Evolutionary conservation across 2,329 filamentous ascomycete genomes (phyloP).

Genomic region (Paecilomyces niveus): DNA sequence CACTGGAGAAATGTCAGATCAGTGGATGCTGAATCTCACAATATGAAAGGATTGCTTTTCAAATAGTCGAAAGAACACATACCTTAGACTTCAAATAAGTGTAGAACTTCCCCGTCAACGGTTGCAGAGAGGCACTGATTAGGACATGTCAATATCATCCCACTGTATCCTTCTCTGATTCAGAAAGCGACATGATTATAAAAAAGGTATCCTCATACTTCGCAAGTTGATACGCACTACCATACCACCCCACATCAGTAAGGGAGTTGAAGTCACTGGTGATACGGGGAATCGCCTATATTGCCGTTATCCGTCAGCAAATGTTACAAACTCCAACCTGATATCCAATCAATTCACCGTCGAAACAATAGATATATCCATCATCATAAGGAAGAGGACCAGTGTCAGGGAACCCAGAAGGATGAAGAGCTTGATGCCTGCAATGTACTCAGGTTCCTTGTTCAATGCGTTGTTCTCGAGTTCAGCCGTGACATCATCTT

Average conservation of each 20-base stretch:
- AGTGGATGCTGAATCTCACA: background rate
- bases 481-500: constrained; percentile 1
- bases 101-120: constrained; percentile 48
- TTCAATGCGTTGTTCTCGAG: constrained; percentile 1
- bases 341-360: constrained; percentile 29
- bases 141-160: constrained; percentile 8
- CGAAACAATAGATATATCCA: constrained; percentile 48
- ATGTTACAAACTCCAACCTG: background rate
- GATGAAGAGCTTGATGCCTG: constrained; percentile 9
- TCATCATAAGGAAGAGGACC: constrained; percentile 40
- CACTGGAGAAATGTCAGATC: constrained; percentile 6
- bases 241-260: constrained; percentile 31
- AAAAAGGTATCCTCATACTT: constrained; percentile 10
- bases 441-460: constrained; percentile 7
- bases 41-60: background rate
- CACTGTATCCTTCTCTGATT: background rate
- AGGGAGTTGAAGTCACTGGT: constrained; percentile 34
- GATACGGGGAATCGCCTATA: constrained; percentile 42
- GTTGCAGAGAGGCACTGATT: constrained; percentile 43
- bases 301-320: background rate
- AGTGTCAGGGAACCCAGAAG: constrained; percentile 31
- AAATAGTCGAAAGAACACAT: background rate
- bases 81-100: constrained; percentile 33
- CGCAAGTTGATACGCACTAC: constrained; percentile 35
- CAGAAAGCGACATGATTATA: background rate